These are phyloP conservation scores for Colletotrichum theobromicola DNA, from an alignment of 2,329 filamentous ascomycete species.

Conservation along the genomic window DNA sequence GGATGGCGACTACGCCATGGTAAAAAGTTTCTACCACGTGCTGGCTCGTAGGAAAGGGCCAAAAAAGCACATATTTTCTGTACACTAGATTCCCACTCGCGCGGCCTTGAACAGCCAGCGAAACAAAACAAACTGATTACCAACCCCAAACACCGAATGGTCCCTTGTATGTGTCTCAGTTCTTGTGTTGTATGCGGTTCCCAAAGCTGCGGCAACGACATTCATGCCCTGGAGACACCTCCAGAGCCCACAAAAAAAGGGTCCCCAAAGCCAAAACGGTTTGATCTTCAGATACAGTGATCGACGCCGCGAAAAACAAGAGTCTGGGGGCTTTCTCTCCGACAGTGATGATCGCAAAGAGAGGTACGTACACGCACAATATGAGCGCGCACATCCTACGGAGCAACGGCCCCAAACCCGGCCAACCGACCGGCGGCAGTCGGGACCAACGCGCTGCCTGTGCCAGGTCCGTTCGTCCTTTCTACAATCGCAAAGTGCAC, in stretches of 20 bases:
- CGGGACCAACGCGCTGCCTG: not conserved
- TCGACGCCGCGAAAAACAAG: not conserved
- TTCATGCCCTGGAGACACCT: not conserved
- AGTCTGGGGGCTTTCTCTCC: not conserved
- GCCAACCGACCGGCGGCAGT: not conserved
- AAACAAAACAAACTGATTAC: slow-evolving; percentile 7
- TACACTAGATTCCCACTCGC: slow-evolving; percentile 14
- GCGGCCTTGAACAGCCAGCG: not conserved
- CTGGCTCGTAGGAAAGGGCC: not conserved
- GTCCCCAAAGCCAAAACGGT: not conserved
- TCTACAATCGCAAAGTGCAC: too few species aligned
- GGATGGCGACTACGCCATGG: not conserved
- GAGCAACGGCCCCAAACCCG: not conserved
- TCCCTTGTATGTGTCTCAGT: not conserved
- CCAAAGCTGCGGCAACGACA: not conserved
- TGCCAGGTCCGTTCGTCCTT: not conserved
- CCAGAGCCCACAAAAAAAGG: not conserved
- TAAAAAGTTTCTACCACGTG: slow-evolving; percentile 3
- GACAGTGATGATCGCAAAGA: not conserved
- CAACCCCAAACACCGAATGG: not conserved
- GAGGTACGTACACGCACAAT: not conserved
- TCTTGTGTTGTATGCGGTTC: not conserved
- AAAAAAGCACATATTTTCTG: not conserved
- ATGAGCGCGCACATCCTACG: not conserved
- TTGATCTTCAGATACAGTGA: slow-evolving; percentile 9